Conservation (phyloP, 2,329 filamentous ascomycete genomes). For the Cytospora leucostoma region DNA sequence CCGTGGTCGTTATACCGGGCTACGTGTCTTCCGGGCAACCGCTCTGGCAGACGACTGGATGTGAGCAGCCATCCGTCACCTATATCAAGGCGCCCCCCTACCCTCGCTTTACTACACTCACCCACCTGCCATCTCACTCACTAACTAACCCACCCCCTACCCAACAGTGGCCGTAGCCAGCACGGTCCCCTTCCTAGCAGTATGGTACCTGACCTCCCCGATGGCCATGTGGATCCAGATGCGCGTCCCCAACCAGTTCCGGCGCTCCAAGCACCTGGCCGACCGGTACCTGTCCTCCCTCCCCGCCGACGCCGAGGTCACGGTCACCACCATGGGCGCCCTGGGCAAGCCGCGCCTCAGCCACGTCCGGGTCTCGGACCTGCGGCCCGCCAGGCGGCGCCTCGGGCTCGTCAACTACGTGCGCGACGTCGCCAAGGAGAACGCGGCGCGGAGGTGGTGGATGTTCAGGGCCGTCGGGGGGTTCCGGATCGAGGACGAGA, state of each 20-base stretch:
- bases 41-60: conserved; percentile 38
- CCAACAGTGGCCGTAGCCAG: conserved; percentile 58
- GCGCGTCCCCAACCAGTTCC: conserved; percentile 65
- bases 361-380: conserved; percentile 38
- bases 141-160: conserved; percentile 17
- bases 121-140: neutral
- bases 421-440: conserved; percentile 36
- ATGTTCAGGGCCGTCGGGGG: conserved; percentile 39
- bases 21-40: conserved; percentile 50
- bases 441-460: conserved; percentile 39
- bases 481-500: conserved; percentile 39
- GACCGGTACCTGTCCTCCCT: conserved; percentile 52
- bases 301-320: conserved; percentile 48
- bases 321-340: conserved; percentile 57
- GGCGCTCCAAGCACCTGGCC: conserved; percentile 58
- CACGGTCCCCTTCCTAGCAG: conserved; percentile 64
- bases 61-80: conserved; percentile 36
- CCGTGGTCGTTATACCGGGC: conserved; percentile 62
- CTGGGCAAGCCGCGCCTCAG: conserved; percentile 54
- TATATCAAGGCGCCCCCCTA: neutral
- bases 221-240: conserved; percentile 74
- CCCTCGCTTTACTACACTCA: neutral
- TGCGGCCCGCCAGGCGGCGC: conserved; percentile 36
- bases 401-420: conserved; percentile 44
- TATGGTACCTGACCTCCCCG: conserved; percentile 66